Evolutionary conservation across 805 yeast species (phyloP).

Genomic region (Yarrowia divulgata): DNA sequence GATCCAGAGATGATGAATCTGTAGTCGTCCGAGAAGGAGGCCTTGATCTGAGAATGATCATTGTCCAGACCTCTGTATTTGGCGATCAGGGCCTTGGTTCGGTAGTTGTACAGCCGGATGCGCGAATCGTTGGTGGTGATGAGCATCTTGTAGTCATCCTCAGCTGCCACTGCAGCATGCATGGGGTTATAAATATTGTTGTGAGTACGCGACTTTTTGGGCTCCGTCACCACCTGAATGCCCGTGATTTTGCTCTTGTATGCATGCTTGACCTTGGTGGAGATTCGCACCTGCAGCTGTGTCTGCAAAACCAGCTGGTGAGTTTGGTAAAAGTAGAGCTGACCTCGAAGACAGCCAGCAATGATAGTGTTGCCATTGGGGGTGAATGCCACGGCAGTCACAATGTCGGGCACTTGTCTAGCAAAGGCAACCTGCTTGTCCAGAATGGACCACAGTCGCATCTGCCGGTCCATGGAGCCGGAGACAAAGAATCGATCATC

Average conservation of each 20-base stretch:
- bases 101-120: conserved; percentile 68
- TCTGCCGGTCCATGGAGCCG: conserved; percentile 77
- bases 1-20: conserved; percentile 75
- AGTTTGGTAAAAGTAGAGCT: conserved; percentile 65
- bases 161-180: conserved; percentile 42
- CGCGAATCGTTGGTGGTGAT: conserved; percentile 85
- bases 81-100: conserved; percentile 62
- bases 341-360: conserved; percentile 84
- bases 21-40: conserved; percentile 65
- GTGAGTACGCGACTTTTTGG: conserved; percentile 31
- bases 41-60: conserved; percentile 73
- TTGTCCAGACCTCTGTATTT: conserved; percentile 78
- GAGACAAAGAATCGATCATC: conserved; percentile 88
- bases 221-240: conserved; percentile 52
- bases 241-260: conserved; percentile 77
- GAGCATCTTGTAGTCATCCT: conserved; percentile 56
- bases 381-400: conserved; percentile 77
- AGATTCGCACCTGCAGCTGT: conserved; percentile 52
- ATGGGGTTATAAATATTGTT: conserved; percentile 36
- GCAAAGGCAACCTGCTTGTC: conserved; percentile 70
- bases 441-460: conserved; percentile 84
- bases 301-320: conserved; percentile 65
- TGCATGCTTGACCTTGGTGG: conserved; percentile 48
- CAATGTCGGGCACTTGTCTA: conserved; percentile 66
- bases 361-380: conserved; percentile 65